Base-by-base conservation (phyloP, 2,329 filamentous ascomycete species). In the Alternaria metachromatica region DNA sequence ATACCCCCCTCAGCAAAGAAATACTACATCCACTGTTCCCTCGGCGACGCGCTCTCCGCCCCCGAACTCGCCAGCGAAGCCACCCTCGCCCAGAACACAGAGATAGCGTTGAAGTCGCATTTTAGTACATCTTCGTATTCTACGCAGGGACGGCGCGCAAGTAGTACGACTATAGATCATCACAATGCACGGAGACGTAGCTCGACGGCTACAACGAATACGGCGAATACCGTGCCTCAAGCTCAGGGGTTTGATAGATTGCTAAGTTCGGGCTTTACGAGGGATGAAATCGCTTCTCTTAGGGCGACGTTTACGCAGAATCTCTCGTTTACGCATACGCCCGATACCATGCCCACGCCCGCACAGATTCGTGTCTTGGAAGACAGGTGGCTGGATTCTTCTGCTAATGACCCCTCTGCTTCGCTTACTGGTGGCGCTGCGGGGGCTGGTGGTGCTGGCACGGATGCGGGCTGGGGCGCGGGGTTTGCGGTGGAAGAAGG, bases 21-120 rank as follows among this genome's bases (percentile, higher is more conserved):
- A 48, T 87, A 97, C 73, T 97, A 97, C 79, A 90, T 98, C 65
- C 96, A 97, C 83, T 98, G 95, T 85, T 95, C 93, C n/a, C 92
- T 98, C 62, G 94, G 94, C 58, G 87, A 89, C 78, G 84, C 87
- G 25, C 86, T 98, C 12, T 87, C 90, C 0, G 77, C 87, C 12
- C 76, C 84, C 1, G 93, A 97, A 62, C 87, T 98, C 21, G 86
- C 85, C 2, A 85, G 84, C 13, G 94, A 97, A 82, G 86, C 87
- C 30, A 78, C 81, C 4, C 68, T 76, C 21, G 82, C 70, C 23
- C 70, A 74, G 26, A 76, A 76, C 12, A 82, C 82, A 11, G 81
- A 84, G 56, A 72, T 72, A 5, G 76, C 79, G 1, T 72, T 81
- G 37, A 71, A 80, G 50, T 65, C 72, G 33, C 71, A 78, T 50